Conservation (phyloP, 202 grass and related monocot genomes). For the Dendrocalamus latiflorus region DNA sequence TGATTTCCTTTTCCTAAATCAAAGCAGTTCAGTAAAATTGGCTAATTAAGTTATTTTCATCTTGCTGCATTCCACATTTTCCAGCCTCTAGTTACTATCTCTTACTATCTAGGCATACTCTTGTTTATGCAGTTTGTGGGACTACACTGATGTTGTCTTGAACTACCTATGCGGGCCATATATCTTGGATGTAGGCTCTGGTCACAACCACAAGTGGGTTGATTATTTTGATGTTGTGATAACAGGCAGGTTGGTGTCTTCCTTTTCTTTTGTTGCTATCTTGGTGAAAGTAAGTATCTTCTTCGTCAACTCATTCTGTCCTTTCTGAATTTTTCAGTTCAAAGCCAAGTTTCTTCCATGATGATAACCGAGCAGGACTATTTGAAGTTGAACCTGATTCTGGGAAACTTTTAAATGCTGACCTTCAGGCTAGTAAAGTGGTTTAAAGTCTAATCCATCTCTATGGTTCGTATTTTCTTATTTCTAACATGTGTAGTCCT, state of each 20-base stretch:
- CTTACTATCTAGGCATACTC: not conserved
- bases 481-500: conserved; percentile 15
- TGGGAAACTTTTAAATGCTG: conserved; percentile 91
- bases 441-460: not conserved
- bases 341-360: conserved; percentile 94
- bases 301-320: conserved; percentile 9
- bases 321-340: conserved; percentile 49
- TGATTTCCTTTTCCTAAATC: conserved; percentile 15
- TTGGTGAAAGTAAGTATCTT: conserved; percentile 11
- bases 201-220: conserved; percentile 72
- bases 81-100: not conserved
- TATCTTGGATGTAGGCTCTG: conserved; percentile 42
- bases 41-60: not conserved
- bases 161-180: conserved; percentile 80
- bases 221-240: conserved; percentile 94
- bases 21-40: conserved; percentile 1
- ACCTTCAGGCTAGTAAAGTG: conserved; percentile 70
- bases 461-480: conserved; percentile 19
- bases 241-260: conserved; percentile 72
- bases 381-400: conserved; percentile 99
- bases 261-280: conserved; percentile 9
- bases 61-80: not conserved
- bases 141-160: conserved; percentile 96
- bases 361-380: conserved; percentile 76
- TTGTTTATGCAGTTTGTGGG: conserved; percentile 69